Evolutionary conservation across 495 filamentous ascomycete genomes (phyloP), one percentile per base, ranked within the genome.

Genomic region (Clavariopsis aquatica): DNA sequence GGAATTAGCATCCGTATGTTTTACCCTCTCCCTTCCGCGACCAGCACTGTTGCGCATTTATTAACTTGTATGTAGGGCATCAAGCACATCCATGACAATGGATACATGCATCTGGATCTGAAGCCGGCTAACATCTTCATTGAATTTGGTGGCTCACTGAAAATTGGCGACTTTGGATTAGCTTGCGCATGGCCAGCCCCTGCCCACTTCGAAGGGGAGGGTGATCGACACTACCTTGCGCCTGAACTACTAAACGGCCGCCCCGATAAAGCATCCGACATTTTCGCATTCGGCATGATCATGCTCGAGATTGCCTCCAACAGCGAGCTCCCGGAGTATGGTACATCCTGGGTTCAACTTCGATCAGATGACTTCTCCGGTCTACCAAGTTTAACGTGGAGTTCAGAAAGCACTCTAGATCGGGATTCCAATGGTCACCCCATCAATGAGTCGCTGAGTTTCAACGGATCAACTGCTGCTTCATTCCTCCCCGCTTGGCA

Each of bases 131-230:
- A 98, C 67, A 83, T 98, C 61, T 79, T 98, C 67, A 89, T 98
- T 59, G 88, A 89, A 9, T 93, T 89, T 73, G 92, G 96, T 74
- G 95, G 94, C 26, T 85, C 88, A 22, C 78, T 98, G 43, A 98
- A 98, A 76, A 95, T 98, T 70, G 93, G 85, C 47, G 94, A 98
- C 77, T 98, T 98, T 74, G 94, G 94, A 43, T 85, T 98, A 83
- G 92, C 94, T 45, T 84, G 86, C n/a, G 68, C 77, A 17, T 91
- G 88, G 85, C 92, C 93, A 1, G 89, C 87, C 7, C 81, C 86
- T 53, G 77, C 83, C 24, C 85, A 85, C 24, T 86, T 95, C 38
- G 94, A 98, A 57, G 86, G 89, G 29, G 94, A 98, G 77, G 94
- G 94, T 19, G 94, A 98, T 71, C 89, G 94, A 49, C 90, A 94